A percentile compares a stretch with the other conserved stretches of the same genome.
phyloP scores from a whole-genome alignment of 2,329 filamentous ascomycete genomes.

The Cordyceps pruinosa region DNA sequence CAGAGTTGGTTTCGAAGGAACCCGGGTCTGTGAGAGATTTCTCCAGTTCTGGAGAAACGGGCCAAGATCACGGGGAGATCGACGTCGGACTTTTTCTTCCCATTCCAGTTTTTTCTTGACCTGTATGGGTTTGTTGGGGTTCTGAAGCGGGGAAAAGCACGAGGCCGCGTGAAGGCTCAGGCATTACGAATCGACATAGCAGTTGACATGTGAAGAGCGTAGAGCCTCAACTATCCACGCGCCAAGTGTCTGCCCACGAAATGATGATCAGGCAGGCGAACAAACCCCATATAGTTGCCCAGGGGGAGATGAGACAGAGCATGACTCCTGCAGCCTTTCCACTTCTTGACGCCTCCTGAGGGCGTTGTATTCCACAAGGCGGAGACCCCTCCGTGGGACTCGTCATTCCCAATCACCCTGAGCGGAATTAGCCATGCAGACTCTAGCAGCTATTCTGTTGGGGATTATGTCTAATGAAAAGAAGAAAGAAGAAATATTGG shows the following conservation, averaged over 20 bases:
- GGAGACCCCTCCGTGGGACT: not conserved
- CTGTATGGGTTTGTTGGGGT: not conserved
- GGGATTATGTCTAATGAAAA: not conserved
- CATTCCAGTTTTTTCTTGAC: not conserved
- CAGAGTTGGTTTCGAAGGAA: not conserved
- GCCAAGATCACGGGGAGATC: not conserved
- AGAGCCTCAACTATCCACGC: not conserved
- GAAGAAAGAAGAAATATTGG: not conserved
- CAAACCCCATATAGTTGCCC: not conserved
- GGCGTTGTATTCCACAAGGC: not conserved
- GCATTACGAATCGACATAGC: not conserved
- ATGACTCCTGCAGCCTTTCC: not conserved
- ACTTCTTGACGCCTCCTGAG: not conserved
- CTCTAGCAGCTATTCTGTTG: not conserved
- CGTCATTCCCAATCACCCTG: not conserved
- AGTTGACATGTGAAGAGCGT: not conserved
- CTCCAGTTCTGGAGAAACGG: not conserved
- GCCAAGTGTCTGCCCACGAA: no score
- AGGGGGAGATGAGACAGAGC: not conserved
- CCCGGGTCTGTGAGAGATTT: no score
- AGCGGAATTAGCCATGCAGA: not conserved
- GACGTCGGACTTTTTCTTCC: not conserved
- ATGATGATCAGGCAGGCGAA: no score
- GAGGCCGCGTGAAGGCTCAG: not conserved
- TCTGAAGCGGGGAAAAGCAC: not conserved